Percentiles rank a stretch among this genome's conserved stretches.
phyloP scores from a whole-genome alignment of 2,329 filamentous ascomycete species.

The Fusarium papillatum region DNA sequence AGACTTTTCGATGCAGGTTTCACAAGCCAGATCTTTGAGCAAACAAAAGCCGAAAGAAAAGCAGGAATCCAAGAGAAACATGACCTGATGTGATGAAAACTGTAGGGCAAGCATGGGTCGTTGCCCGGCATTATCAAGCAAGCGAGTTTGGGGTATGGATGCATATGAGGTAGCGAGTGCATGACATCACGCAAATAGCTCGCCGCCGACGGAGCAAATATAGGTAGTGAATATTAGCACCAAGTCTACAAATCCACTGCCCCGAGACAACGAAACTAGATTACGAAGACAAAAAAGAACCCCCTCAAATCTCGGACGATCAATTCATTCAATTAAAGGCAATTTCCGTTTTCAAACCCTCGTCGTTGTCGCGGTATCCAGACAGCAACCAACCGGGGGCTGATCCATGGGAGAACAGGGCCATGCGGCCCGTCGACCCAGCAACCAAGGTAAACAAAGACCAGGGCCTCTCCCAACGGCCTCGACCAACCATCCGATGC shows the following conservation, averaged over 20 bases:
- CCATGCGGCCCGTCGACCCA: constrained; percentile 43
- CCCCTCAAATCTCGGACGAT: constrained; percentile 1
- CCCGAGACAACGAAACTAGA: constrained; percentile 14
- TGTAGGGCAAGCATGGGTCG: constrained; percentile 15
- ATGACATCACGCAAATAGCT: constrained; percentile 38
- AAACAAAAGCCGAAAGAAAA: background rate
- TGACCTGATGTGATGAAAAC: constrained; percentile 9
- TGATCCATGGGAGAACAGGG: constrained; percentile 4
- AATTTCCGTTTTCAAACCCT: constrained; percentile 24
- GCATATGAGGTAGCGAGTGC: background rate
- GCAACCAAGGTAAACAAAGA: constrained; percentile 54
- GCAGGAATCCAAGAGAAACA: background rate
- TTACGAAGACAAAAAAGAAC: background rate
- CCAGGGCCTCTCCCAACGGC: constrained; percentile 33
- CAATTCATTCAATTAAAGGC: constrained; percentile 8
- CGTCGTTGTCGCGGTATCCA: constrained; percentile 30
- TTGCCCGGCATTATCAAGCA: background rate
- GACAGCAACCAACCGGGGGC: constrained; percentile 15
- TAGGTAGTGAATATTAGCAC: constrained; percentile 26
- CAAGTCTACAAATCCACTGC: background rate
- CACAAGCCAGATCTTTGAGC: background rate
- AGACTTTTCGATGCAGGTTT: constrained; percentile 1
- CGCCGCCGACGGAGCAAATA: background rate
- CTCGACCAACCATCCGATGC: constrained; percentile 48
- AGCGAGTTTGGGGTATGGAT: constrained; percentile 3